Conservation (phyloP, 495 filamentous ascomycete genomes). For the Penicillium crystallinum region DNA sequence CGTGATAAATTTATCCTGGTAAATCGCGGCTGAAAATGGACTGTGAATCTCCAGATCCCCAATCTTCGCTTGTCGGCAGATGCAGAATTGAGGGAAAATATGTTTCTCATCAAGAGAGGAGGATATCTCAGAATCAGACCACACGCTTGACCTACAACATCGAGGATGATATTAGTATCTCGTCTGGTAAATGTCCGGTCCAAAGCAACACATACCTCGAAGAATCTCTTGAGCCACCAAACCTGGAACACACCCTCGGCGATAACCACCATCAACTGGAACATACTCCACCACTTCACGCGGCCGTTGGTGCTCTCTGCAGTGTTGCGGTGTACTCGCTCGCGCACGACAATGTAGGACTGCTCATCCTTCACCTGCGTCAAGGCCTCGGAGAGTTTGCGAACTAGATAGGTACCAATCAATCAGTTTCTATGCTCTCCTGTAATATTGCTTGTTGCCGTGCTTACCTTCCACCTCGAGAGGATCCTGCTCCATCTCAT, state of each 20-base stretch:
- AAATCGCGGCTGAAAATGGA: slow-evolving; percentile 6
- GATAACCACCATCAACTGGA: slow-evolving; percentile 83
- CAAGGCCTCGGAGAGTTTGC: slow-evolving; percentile 76
- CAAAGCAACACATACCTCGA: slow-evolving; percentile 60
- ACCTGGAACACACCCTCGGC: slow-evolving; percentile 97
- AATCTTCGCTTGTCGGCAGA: slow-evolving; percentile 3
- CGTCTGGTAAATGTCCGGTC: not conserved
- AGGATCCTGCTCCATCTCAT: slow-evolving; percentile 78
- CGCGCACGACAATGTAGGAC: slow-evolving; percentile 90
- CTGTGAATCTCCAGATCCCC: slow-evolving; percentile 1
- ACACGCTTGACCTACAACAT: slow-evolving; percentile 39
- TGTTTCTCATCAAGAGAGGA: slow-evolving; percentile 4
- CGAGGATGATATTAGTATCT: not conserved
- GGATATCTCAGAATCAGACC: slow-evolving; percentile 26
- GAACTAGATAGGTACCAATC: slow-evolving; percentile 51
- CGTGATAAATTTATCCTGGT: slow-evolving; percentile 8
- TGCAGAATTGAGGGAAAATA: slow-evolving; percentile 1
- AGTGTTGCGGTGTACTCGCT: slow-evolving; percentile 94
- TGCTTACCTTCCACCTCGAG: slow-evolving; percentile 77
- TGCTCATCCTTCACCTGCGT: slow-evolving; percentile 95
- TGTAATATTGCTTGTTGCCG: not conserved
- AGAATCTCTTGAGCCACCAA: slow-evolving; percentile 98
- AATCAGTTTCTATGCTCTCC: slow-evolving; percentile 6
- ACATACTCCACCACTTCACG: slow-evolving; percentile 99
- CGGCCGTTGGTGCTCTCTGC: slow-evolving; percentile 95